Evolutionary conservation across 2,329 filamentous ascomycete species (phyloP), one percentile per base, ranked within the genome.

Genomic region (Ascochyta lentis): DNA sequence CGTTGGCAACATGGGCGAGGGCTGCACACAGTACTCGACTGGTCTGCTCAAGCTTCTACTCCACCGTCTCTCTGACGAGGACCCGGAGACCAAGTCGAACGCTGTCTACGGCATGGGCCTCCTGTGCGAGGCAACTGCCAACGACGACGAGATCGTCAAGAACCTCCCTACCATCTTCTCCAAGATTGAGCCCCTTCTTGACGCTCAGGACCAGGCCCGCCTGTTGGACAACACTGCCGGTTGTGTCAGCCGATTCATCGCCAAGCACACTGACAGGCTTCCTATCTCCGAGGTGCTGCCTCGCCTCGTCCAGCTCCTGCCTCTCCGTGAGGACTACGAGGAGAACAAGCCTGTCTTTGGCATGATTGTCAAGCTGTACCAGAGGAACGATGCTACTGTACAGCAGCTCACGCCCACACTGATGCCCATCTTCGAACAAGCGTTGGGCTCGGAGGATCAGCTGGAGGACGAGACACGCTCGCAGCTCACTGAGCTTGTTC

Each of bases 291-390:
- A 96, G 57, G 91, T 96, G 19, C 84, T 99, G 1, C 93, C 94
- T 24, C 87, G 86, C 1, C 79, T 98, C 26, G 84, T 96, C 53
- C 84, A 85, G 58, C 84, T 93, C 26, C 84, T 98, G 34, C 95
- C 95, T 9, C 83, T 98, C 60, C 91, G 90, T 76, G 93, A 96
- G 73, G 95, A 98, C 76, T 98, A 86, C 68, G 92, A 97, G 78
- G 95, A 98, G 85, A 98, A 99, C 79, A 91, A 91, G 69, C 92
- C 95, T 8, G 88, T 98, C 57, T 99, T 89, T 79, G 85, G 89
- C 75, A 96, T 93, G 86, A 89, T 99, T 69, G 89, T 91, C 76
- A 88, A 90, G 77, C 84, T 98, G 62, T 97, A 92, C 76, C 84
- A 89, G 66, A 80, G 84, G 59, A 84, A 86, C 62, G 89, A 94